Base-by-base conservation (phyloP, 257 asterid species). In the Eucommia ulmoides region DNA sequence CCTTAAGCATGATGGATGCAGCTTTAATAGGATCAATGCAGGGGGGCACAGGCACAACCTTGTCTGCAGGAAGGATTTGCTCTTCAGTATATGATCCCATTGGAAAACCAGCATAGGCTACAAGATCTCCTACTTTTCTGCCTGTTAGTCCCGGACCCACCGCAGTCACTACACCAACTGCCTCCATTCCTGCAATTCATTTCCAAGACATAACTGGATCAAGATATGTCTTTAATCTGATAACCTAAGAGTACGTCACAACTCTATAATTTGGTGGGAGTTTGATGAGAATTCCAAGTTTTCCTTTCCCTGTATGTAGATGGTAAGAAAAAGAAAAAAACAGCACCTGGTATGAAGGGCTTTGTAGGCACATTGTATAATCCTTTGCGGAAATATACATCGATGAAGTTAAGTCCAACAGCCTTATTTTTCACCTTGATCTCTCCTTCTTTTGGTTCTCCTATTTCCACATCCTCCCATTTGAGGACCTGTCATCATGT, bases 361-460 rank as follows among this genome's bases (percentile, higher is more conserved):
- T 72, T 18, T 3, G 69, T 29, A 51, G 92, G 51, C 41, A 87
- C 93, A 74, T 86, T 77, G 79, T 91, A 91, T 66, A 79, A 78
- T 44, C 99, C 96, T 66, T 81, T 79, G 44, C 99, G 77, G 67
- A 62, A 86, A 74, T 91, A 83, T 53, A 72, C 58, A 65, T 91
- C 99, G 17, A 86, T 91, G 80, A 91, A 91, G 68, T 91, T 83
- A 53, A 91, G 71, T 45, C 97, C 99, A 59, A 91, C 70, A 23
- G 93, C 99, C 74, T 81, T 76, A 59, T 68, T 81, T 72, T 73
- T 91, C 44, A 86, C 95, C 68, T 58, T 81, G 70, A 91, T 58
- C 65, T 91, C 99, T 58, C 95, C 99, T 14, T 83, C 87, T 64
- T 83, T 83, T n/a, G 97, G 97, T 54, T 91, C 95, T 65, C 94